phyloP scores from a whole-genome alignment of 495 filamentous ascomycete genomes.

The Amorphotheca resinae region DNA sequence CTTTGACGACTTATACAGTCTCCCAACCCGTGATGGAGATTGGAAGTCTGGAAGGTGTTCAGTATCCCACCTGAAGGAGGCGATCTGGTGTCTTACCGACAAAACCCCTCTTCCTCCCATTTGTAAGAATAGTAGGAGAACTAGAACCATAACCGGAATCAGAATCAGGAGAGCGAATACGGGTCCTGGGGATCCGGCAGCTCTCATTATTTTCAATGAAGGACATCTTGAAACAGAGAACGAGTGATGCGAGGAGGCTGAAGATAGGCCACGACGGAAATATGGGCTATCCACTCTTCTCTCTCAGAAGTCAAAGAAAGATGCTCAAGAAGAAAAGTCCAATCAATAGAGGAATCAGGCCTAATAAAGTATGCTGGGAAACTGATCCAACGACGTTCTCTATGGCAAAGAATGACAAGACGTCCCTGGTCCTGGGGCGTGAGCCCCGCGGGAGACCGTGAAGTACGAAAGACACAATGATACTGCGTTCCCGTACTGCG shows the following conservation, averaged over 20 bases:
- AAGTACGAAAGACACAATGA: too few species aligned
- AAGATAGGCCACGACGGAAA: constrained; percentile 15
- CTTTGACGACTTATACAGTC: background rate
- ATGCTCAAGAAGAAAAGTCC: background rate
- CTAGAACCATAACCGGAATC: constrained; percentile 6
- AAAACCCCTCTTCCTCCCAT: background rate
- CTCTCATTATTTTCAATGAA: background rate
- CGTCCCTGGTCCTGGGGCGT: background rate
- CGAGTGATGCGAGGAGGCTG: constrained; percentile 15
- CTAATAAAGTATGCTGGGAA: background rate
- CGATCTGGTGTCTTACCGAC: background rate
- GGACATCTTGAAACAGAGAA: constrained; percentile 10
- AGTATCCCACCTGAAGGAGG: background rate
- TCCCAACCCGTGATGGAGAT: background rate
- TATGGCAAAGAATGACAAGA: too few species aligned
- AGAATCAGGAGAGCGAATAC: constrained; percentile 2
- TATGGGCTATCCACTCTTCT: constrained; percentile 17
- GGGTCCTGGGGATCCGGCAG: background rate
- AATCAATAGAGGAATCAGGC: background rate
- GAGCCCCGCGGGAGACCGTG: too few species aligned
- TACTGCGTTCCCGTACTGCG: background rate
- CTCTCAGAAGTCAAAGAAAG: constrained; percentile 8
- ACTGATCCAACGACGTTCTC: background rate
- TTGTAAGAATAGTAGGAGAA: background rate
- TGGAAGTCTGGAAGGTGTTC: background rate